These are phyloP conservation scores for Entomophthora muscae DNA, from an alignment of 371 early-diverging fungal species.

Conservation along the genomic window DNA sequence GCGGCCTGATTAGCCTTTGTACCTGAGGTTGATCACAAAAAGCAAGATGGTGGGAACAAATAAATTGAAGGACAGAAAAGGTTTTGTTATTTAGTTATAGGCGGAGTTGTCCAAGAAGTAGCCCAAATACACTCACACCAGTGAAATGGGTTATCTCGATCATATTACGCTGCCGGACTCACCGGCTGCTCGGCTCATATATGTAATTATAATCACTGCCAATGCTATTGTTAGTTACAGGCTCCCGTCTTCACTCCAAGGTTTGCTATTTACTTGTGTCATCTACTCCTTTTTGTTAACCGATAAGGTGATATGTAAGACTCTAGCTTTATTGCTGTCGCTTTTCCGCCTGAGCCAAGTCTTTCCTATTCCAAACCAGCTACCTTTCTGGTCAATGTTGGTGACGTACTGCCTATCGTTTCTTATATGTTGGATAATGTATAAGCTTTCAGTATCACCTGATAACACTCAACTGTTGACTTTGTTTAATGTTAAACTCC, in stretches of 20 bases:
- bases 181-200: neutral
- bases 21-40: neutral
- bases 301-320: neutral
- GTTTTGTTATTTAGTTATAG: no score
- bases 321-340: neutral
- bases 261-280: neutral
- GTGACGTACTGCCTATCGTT: neutral
- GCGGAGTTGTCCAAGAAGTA: neutral
- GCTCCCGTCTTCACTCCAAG: constrained; percentile 6
- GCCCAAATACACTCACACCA: neutral
- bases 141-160: neutral
- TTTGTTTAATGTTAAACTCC: constrained; percentile 1
- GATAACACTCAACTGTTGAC: constrained; percentile 3
- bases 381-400: constrained; percentile 2
- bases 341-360: neutral
- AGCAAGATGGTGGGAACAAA: neutral
- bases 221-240: constrained; percentile 5
- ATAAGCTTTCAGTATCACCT: neutral
- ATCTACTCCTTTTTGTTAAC: constrained; percentile 1
- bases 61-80: neutral
- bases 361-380: neutral
- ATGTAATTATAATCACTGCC: neutral
- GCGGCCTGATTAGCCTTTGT: neutral
- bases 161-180: constrained; percentile 1
- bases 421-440: constrained; percentile 2